A percentile compares a stretch with the other conserved stretches of the same genome.
phyloP scores from a whole-genome alignment of 2,329 filamentous ascomycete species.

The Aspergillus fijiensis region DNA sequence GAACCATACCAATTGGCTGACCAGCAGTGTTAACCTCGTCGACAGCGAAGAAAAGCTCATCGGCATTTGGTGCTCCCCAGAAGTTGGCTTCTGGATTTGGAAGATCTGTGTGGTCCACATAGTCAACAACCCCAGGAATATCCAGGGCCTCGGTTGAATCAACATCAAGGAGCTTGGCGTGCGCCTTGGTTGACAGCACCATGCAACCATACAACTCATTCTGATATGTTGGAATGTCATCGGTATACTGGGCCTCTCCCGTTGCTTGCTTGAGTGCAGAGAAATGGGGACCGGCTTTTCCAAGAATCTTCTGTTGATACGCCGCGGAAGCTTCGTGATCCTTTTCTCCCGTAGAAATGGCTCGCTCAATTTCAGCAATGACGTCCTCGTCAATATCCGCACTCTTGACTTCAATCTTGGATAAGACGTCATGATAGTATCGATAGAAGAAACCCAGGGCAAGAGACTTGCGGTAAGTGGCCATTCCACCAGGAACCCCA shows the following conservation, averaged over 20 bases:
- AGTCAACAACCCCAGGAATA: slow-evolving; percentile 80
- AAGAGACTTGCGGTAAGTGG: slow-evolving; percentile 86
- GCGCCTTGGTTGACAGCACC: slow-evolving; percentile 83
- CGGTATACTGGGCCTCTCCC: slow-evolving; percentile 93
- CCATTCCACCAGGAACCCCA: slow-evolving; percentile 94
- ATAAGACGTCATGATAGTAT: slow-evolving; percentile 87
- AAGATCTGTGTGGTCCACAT: slow-evolving; percentile 79
- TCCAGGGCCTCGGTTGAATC: slow-evolving; percentile 75
- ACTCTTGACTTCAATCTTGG: slow-evolving; percentile 51
- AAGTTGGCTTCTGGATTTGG: slow-evolving; percentile 77
- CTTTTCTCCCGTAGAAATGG: slow-evolving; percentile 75
- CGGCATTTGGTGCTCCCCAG: slow-evolving; percentile 81
- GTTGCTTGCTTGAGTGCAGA: slow-evolving; percentile 91
- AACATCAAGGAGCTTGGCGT: slow-evolving; percentile 78
- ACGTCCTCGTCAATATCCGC: slow-evolving; percentile 68
- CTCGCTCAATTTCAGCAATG: slow-evolving; percentile 79
- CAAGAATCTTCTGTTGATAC: slow-evolving; percentile 79
- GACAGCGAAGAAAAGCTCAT: slow-evolving; percentile 90
- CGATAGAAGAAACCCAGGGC: slow-evolving; percentile 95
- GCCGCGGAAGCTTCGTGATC: slow-evolving; percentile 72
- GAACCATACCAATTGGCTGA: slow-evolving; percentile 85
- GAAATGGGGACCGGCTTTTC: slow-evolving; percentile 81
- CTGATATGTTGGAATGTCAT: slow-evolving; percentile 82
- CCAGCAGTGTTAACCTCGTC: slow-evolving; percentile 86
- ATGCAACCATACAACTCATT: slow-evolving; percentile 89